Evolutionary conservation across 495 filamentous ascomycete genomes (phyloP).

Genomic region (Sordaria brevicollis): DNA sequence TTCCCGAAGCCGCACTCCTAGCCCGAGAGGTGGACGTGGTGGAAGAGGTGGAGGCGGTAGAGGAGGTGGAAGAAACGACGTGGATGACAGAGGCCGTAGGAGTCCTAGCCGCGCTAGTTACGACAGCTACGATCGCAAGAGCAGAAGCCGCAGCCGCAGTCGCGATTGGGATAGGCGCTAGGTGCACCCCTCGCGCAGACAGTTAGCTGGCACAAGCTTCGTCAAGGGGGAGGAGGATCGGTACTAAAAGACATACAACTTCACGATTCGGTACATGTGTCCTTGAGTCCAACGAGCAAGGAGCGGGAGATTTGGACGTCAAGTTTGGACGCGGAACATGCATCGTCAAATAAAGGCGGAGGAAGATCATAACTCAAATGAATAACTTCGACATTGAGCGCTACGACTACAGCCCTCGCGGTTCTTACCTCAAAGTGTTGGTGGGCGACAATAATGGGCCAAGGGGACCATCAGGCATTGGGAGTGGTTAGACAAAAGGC

Average conservation of each 20-base stretch:
- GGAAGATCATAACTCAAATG: too few species aligned
- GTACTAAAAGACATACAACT: too few species aligned
- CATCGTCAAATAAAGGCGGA: too few species aligned
- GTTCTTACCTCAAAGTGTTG: not conserved
- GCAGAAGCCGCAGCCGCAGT: conserved; percentile 18
- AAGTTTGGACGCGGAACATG: too few species aligned
- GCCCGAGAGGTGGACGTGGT: conserved; percentile 23
- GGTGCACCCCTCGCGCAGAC: not conserved
- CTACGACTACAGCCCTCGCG: too few species aligned
- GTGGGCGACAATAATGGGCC: not conserved
- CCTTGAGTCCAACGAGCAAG: too few species aligned
- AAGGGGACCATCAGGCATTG: not conserved
- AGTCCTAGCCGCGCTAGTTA: conserved; percentile 56
- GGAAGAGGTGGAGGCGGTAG: conserved; percentile 30
- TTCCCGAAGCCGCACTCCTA: conserved; percentile 34
- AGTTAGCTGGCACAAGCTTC: not conserved
- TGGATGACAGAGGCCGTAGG: conserved; percentile 33
- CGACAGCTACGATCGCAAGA: conserved; percentile 27
- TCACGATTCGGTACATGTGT: too few species aligned
- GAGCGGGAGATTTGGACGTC: too few species aligned
- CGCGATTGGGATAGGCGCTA: conserved; percentile 7
- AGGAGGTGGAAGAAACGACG: conserved; percentile 22
- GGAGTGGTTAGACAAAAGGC: not conserved
- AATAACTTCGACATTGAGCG: too few species aligned
- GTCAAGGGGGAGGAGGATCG: too few species aligned